Base-by-base conservation (phyloP, 2,329 filamentous ascomycete species). In the Huntiella savannae region DNA sequence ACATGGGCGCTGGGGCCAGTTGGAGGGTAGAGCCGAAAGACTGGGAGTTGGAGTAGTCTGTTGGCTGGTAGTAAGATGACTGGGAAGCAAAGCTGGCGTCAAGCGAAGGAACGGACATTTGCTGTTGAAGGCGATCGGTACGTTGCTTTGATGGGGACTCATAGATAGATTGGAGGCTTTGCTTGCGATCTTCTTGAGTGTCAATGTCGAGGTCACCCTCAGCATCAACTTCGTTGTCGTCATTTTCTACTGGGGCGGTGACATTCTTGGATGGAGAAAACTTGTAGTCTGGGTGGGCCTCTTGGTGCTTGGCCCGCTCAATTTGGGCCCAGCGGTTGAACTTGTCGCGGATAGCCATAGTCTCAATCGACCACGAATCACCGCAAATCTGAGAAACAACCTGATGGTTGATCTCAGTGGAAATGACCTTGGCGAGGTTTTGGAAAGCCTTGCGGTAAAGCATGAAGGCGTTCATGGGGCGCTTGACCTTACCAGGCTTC, bases 391-490 rank as follows among this genome's bases (percentile, higher is more conserved):
- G 76, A 2, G 88, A 96, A 19, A 96, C 82, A 33, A 91, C 68
- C 60, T 98, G 88, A 60, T 98, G 88, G 62, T 96, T 95, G 60
- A 91, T 88, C 55, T 91, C 77, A 11, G 75, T 67, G 54, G 82
- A 83, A 68, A 78, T 83, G 44, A 74, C 69, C 61, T 94, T 94
- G 49, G 83, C 84, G 32, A 86, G 71, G 51, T 91, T 82, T 50
- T 92, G 83, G 58, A 84, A 95, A 5, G 85, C 84, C 53, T 91
- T 94, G 37, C 91, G 80, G 60, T 98, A 98, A 43, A 98, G 68
- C 81, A 98, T 94, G 65, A 96, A 98, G 1, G 84, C 88, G 60
- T 98, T 98, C 80, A 95, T 93, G 2, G 91, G 87, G 28, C 91
- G 73, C 55, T 88, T 85, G 54, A 96, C 73, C 58, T 87, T 86